Conservation (phyloP, 148 eudicot genomes). For the Fagopyrum tataricum region DNA sequence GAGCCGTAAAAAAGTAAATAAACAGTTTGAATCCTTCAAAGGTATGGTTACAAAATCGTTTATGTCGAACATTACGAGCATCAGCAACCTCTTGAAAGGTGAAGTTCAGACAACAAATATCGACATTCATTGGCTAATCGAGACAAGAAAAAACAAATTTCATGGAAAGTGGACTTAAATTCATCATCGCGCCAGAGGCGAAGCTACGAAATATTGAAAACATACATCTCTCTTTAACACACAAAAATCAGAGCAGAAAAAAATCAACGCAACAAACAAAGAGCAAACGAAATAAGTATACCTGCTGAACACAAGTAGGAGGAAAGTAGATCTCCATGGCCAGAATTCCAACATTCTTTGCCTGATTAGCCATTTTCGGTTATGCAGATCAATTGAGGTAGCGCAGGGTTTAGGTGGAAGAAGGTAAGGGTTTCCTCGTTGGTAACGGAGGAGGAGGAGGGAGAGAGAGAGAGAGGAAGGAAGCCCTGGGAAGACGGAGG, state of each 20-base stretch:
- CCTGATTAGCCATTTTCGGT: slow-evolving; percentile 5
- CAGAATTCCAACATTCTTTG: slow-evolving; percentile 14
- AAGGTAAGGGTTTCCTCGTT: slow-evolving; percentile 9
- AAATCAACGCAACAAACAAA: background rate
- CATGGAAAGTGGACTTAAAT: background rate
- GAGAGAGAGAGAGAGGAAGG: background rate
- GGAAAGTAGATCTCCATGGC: slow-evolving; percentile 18
- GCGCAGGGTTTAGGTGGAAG: background rate
- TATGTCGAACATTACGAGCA: background rate
- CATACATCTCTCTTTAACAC: background rate
- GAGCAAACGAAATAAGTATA: slow-evolving; percentile 2
- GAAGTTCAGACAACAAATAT: background rate
- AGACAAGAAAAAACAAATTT: background rate
- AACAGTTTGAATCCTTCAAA: background rate
- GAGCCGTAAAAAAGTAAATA: background rate
- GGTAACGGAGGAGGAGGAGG: background rate
- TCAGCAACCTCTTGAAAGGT: background rate
- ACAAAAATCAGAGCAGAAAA: background rate
- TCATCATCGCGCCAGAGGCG: slow-evolving; percentile 1
- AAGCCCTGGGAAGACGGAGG: slow-evolving; percentile 12
- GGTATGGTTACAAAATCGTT: background rate
- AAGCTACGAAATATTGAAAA: background rate
- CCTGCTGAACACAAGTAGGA: slow-evolving; percentile 15
- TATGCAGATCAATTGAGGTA: background rate
- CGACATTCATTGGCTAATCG: slow-evolving; percentile 2